Evolutionary conservation across 768 basidiomycete genomes (phyloP).

Genomic region (Chlorophyllum brunneum): DNA sequence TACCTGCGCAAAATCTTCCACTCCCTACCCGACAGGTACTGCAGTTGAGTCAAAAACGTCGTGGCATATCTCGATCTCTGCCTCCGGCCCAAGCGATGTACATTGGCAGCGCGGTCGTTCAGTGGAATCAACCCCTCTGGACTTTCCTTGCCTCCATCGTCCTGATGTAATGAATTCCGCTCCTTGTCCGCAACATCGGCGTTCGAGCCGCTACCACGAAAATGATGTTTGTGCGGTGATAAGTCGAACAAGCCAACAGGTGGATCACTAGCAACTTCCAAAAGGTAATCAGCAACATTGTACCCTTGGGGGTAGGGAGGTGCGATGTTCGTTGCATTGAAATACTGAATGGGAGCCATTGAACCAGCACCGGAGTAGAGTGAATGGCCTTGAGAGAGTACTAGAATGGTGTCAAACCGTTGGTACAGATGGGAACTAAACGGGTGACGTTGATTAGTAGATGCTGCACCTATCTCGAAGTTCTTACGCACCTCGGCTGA

Average conservation of each 20-base stretch:
- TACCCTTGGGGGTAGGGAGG: constrained; percentile 71
- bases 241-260: constrained; percentile 42
- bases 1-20: constrained; percentile 67
- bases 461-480: constrained; percentile 2
- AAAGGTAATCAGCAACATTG: constrained; percentile 89
- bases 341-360: constrained; percentile 64
- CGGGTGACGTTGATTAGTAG: not conserved
- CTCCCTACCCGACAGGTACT: constrained; percentile 79
- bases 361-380: constrained; percentile 79
- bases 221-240: not conserved
- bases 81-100: constrained; percentile 3
- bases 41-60: constrained; percentile 86
- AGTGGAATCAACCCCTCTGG: constrained; percentile 12
- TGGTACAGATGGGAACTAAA: constrained; percentile 78
- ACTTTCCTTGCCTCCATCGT: not conserved
- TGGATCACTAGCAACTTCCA: constrained; percentile 79
- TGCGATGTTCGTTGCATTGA: constrained; percentile 41
- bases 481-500: constrained; percentile 62
- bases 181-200: not conserved
- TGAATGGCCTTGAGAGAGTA: constrained; percentile 73
- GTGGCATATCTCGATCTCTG: constrained; percentile 47
- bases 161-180: not conserved
- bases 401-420: constrained; percentile 75
- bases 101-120: constrained; percentile 3
- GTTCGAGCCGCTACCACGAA: not conserved